These are phyloP conservation scores for Jamesozyma piceae DNA, from an alignment of 805 yeast species.

Conservation along the genomic window DNA sequence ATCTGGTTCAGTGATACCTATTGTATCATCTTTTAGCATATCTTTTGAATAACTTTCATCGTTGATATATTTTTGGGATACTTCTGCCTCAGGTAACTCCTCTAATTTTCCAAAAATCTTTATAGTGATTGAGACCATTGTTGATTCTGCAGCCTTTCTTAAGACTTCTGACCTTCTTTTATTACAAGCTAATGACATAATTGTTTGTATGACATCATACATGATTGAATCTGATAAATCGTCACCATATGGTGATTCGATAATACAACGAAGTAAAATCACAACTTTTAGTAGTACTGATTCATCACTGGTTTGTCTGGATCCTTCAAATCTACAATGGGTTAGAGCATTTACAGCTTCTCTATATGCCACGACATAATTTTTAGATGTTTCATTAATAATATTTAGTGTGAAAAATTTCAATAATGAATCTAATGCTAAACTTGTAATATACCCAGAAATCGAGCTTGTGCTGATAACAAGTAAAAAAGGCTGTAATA, in stretches of 20 bases:
- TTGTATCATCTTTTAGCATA: slow-evolving; percentile 14
- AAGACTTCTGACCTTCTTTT: slow-evolving; percentile 84
- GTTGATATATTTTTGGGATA: slow-evolving; percentile 11
- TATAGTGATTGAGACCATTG: slow-evolving; percentile 61
- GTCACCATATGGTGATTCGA: slow-evolving; percentile 55
- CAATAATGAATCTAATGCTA: slow-evolving; percentile 67
- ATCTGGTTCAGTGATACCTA: slow-evolving; percentile 10
- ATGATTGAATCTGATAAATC: slow-evolving; percentile 72
- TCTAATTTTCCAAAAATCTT: slow-evolving; percentile 55
- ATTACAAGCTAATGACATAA: slow-evolving; percentile 85
- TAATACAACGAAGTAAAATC: slow-evolving; percentile 56
- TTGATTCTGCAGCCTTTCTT: slow-evolving; percentile 79
- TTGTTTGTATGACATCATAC: slow-evolving; percentile 83
- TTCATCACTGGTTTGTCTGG: slow-evolving; percentile 87
- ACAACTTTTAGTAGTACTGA: slow-evolving; percentile 80
- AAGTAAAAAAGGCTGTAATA: slow-evolving; percentile 78
- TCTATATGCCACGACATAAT: slow-evolving; percentile 50
- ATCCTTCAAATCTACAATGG: slow-evolving; percentile 91
- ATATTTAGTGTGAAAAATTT: slow-evolving; percentile 66
- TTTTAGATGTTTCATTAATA: slow-evolving; percentile 45
- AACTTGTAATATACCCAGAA: slow-evolving; percentile 74
- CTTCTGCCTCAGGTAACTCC: slow-evolving; percentile 17
- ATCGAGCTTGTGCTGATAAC: slow-evolving; percentile 78
- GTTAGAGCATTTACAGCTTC: slow-evolving; percentile 52
- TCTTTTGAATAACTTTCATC: slow-evolving; percentile 17